These are phyloP conservation scores for Bothia castanella DNA, from an alignment of 1,284 basidiomycete species.

Conservation along the genomic window DNA sequence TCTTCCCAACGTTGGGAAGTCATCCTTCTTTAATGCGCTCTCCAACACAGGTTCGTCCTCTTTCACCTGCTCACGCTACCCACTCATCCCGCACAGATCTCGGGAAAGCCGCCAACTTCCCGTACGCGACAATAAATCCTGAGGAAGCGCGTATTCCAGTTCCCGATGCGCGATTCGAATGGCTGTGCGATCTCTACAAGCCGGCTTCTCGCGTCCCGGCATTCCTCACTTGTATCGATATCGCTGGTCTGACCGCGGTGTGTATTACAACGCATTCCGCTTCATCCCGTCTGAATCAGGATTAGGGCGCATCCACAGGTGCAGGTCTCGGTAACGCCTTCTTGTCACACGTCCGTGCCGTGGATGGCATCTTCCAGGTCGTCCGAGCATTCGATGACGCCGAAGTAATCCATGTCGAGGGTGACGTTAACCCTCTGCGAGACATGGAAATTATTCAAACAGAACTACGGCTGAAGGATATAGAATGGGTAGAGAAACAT, in stretches of 20 bases:
- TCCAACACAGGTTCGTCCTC: slow-evolving; percentile 74
- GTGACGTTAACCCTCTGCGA: slow-evolving; percentile 92
- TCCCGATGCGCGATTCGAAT: slow-evolving; percentile 93
- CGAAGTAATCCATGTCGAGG: slow-evolving; percentile 99
- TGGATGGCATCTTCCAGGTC: slow-evolving; percentile 99
- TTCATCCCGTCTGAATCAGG: slow-evolving; percentile 18
- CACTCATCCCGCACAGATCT: slow-evolving; percentile 55
- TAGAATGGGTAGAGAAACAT: slow-evolving; percentile 96
- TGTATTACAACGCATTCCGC: slow-evolving; percentile 27
- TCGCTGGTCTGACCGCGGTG: slow-evolving; percentile 94
- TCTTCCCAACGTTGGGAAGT: slow-evolving; percentile 92
- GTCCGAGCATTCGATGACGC: slow-evolving; percentile 98
- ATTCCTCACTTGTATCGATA: slow-evolving; percentile 97
- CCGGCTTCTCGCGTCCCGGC: slow-evolving; percentile 87
- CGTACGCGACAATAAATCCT: slow-evolving; percentile 94
- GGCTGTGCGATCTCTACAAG: slow-evolving; percentile 91
- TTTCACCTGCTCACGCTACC: background rate
- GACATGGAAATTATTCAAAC: slow-evolving; percentile 99
- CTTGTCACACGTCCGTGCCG: slow-evolving; percentile 95
- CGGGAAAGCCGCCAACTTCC: slow-evolving; percentile 98
- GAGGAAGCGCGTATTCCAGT: slow-evolving; percentile 95
- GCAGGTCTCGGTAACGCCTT: slow-evolving; percentile 98
- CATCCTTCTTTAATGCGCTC: slow-evolving; percentile 92
- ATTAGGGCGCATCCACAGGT: slow-evolving; percentile 91
- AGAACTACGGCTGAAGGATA: slow-evolving; percentile 93